Evolutionary conservation across 73 alveolate genomes (phyloP).

Genomic region (Blepharisma stoltei): DNA sequence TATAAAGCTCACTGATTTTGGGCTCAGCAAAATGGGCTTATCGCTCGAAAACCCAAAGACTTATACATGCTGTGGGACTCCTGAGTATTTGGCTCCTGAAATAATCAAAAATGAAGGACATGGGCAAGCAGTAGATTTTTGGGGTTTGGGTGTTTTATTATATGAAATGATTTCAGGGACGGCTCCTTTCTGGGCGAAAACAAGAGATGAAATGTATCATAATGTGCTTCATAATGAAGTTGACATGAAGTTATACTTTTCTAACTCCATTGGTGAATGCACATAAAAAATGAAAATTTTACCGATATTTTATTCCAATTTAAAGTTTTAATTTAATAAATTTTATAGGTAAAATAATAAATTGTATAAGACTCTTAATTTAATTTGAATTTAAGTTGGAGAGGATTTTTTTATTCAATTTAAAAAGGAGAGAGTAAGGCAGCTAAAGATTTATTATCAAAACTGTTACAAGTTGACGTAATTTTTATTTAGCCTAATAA

Average conservation of each 20-base stretch:
- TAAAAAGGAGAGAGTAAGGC: too few relatives aligned
- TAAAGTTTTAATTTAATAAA: too few relatives aligned
- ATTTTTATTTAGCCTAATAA: conserved; percentile 68
- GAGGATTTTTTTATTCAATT: too few relatives aligned
- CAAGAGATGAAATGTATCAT: conserved; percentile 79
- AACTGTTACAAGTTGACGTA: conserved; percentile 69
- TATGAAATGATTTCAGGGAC: conserved; percentile 90
- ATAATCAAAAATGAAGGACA: conserved; percentile 81
- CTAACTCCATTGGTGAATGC: too few relatives aligned
- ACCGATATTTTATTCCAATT: too few relatives aligned
- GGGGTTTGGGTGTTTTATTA: conserved; percentile 88
- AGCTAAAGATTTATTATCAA: conserved; percentile 67
- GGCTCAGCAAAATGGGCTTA: conserved; percentile 80
- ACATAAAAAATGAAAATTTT: too few relatives aligned
- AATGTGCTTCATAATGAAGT: conserved; percentile 68
- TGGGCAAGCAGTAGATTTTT: conserved; percentile 91
- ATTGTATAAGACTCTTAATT: too few relatives aligned
- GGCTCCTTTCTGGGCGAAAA: conserved; percentile 89
- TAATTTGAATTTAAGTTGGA: too few relatives aligned
- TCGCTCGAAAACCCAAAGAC: conserved; percentile 56
- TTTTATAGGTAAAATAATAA: too few relatives aligned
- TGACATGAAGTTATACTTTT: conserved; percentile 61
- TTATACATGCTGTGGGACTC: conserved; percentile 92
- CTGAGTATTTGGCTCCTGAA: conserved; percentile 96
- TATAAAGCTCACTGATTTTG: conserved; percentile 77